These are phyloP conservation scores for Plectosphaerella cucumerina DNA, from an alignment of 2,329 filamentous ascomycete species.

Conservation along the genomic window DNA sequence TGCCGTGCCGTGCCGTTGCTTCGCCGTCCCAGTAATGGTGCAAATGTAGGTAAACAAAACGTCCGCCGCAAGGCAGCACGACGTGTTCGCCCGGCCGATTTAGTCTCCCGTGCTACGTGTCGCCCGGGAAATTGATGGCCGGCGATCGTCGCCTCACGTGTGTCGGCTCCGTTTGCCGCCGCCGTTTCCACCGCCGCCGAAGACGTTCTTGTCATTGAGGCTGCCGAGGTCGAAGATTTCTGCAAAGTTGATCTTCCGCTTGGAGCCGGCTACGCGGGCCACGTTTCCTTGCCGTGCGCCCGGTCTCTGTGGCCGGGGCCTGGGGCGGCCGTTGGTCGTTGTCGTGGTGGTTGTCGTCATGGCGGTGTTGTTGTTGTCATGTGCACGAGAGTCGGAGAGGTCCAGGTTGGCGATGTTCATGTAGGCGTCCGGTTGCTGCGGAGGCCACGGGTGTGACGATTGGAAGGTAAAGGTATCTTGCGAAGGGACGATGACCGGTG, in stretches of 20 bases:
- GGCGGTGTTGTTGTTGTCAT: slow-evolving; percentile 29
- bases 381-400: slow-evolving; percentile 47
- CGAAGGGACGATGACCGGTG: slow-evolving; percentile 42
- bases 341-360: slow-evolving; percentile 18
- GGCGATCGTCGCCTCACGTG: slow-evolving; percentile 21
- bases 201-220: slow-evolving; percentile 58
- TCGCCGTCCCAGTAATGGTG: slow-evolving; percentile 12
- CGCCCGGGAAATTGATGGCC: slow-evolving; percentile 4
- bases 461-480: slow-evolving; percentile 68
- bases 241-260: slow-evolving; percentile 67
- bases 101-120: neutral
- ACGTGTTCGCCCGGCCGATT: neutral
- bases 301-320: slow-evolving; percentile 14
- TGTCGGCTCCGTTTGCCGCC: slow-evolving; percentile 47
- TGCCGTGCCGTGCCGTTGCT: slow-evolving; percentile 6
- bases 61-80: slow-evolving; percentile 4
- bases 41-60: slow-evolving; percentile 6
- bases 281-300: slow-evolving; percentile 27
- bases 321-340: slow-evolving; percentile 2
- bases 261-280: slow-evolving; percentile 63
- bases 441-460: slow-evolving; percentile 53
- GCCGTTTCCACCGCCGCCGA: slow-evolving; percentile 26
- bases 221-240: slow-evolving; percentile 72
- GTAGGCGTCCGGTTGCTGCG: slow-evolving; percentile 46
- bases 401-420: slow-evolving; percentile 59